Percentiles rank a stretch among this genome's conserved stretches.
These are phyloP conservation scores for Colletotrichum truncatum DNA, from an alignment of 2,329 filamentous ascomycete genomes.

Conservation along the genomic window DNA sequence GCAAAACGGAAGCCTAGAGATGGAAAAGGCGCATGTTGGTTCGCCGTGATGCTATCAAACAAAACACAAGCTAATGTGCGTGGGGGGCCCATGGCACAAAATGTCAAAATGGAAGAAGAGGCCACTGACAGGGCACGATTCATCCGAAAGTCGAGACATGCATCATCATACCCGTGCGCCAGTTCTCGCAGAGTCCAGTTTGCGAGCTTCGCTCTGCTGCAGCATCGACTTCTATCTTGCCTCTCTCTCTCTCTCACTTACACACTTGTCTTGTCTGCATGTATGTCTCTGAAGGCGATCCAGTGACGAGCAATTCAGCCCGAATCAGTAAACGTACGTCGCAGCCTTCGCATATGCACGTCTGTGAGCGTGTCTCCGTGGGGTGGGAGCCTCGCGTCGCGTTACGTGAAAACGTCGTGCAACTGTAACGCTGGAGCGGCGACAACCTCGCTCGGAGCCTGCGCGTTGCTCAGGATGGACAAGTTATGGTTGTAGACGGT, in stretches of 20 bases:
- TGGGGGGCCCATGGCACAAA: background rate
- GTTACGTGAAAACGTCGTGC: constrained; percentile 19
- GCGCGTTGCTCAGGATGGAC: constrained; percentile 9
- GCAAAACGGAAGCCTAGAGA: background rate
- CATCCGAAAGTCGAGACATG: constrained; percentile 6
- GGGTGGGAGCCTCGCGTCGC: constrained; percentile 16
- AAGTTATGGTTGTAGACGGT: background rate
- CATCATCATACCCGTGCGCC: background rate
- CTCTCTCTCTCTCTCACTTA: background rate
- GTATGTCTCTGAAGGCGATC: background rate
- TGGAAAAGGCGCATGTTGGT: background rate
- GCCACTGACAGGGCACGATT: background rate
- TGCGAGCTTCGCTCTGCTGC: background rate
- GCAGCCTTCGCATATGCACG: background rate
- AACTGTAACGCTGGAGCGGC: constrained; percentile 20
- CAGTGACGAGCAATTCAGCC: background rate
- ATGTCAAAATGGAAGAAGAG: background rate
- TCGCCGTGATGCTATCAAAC: background rate
- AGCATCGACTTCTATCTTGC: constrained; percentile 7
- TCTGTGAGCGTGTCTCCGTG: background rate
- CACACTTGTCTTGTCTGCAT: background rate
- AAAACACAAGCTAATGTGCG: background rate
- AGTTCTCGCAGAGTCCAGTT: constrained; percentile 1
- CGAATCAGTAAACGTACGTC: background rate
- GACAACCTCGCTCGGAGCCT: constrained; percentile 21